Percentiles rank a stretch among this genome's conserved stretches.
Conservation (phyloP, 805 yeast species). For the Cephaloascus fragrans region DNA sequence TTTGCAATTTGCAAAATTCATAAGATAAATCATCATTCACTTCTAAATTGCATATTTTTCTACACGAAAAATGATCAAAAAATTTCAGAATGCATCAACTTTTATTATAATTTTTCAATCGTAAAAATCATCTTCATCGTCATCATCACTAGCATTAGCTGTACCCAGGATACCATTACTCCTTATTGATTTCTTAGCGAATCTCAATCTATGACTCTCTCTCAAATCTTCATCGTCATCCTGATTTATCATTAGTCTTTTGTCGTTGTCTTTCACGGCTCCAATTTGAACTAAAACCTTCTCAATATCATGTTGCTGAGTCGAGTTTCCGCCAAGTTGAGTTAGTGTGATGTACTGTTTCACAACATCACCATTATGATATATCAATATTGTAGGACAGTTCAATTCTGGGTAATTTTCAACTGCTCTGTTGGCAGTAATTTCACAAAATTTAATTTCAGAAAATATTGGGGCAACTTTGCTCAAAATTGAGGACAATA, state of each 20-base stretch:
- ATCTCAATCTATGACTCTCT: slow-evolving; percentile 42
- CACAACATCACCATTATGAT: slow-evolving; percentile 66
- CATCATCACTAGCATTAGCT: slow-evolving; percentile 15
- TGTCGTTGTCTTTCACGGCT: slow-evolving; percentile 59
- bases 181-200: slow-evolving; percentile 49
- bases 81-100: too few species aligned
- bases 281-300: slow-evolving; percentile 54
- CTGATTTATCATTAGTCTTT: slow-evolving; percentile 51
- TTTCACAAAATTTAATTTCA: slow-evolving; percentile 87
- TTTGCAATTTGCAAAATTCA: too few species aligned
- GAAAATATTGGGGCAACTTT: slow-evolving; percentile 57
- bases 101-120: too few species aligned
- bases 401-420: slow-evolving; percentile 86
- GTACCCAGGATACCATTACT: slow-evolving; percentile 8
- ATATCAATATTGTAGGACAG: slow-evolving; percentile 85
- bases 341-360: slow-evolving; percentile 76
- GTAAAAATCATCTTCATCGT: slow-evolving; percentile 31
- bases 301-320: slow-evolving; percentile 64
- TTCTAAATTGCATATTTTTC: too few species aligned
- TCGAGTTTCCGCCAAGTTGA: slow-evolving; percentile 76
- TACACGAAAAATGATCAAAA: too few species aligned
- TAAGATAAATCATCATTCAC: neutral
- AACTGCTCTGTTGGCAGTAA: slow-evolving; percentile 83
- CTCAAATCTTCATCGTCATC: slow-evolving; percentile 46
- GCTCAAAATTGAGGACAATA: slow-evolving; percentile 49